Conservation (phyloP, 1,139 yeast species). For the Suhomyces taliae region DNA sequence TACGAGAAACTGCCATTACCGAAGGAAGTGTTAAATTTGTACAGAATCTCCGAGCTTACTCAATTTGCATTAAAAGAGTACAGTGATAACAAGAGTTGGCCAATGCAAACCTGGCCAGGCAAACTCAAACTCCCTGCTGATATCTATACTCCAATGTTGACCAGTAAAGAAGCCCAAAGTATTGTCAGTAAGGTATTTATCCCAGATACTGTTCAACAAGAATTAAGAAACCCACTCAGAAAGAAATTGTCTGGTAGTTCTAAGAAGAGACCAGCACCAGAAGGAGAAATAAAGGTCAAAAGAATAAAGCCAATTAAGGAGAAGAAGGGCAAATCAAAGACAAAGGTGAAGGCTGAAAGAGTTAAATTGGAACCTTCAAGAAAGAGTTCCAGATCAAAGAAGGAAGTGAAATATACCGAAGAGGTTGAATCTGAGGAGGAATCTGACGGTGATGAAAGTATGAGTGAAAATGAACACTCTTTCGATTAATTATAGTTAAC, state of each 20-base stretch:
- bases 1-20: conserved; percentile 31
- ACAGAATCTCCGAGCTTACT: conserved; percentile 70
- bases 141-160: conserved; percentile 57
- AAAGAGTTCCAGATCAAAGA: conserved; percentile 44
- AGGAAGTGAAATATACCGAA: conserved; percentile 42
- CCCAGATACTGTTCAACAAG: conserved; percentile 39
- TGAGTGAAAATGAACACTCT: neutral
- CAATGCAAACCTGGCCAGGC: conserved; percentile 79
- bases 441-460: conserved; percentile 1
- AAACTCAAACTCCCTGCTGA: conserved; percentile 67
- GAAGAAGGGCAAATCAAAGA: conserved; percentile 2
- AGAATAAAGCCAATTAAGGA: conserved; percentile 4
- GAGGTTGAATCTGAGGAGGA: conserved; percentile 9
- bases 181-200: conserved; percentile 51
- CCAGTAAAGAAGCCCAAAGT: conserved; percentile 44
- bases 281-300: conserved; percentile 6
- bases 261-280: conserved; percentile 12
- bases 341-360: neutral
- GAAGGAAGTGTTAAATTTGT: conserved; percentile 43
- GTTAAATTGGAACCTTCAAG: conserved; percentile 27
- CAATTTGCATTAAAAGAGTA: conserved; percentile 63
- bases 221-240: conserved; percentile 27
- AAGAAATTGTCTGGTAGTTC: conserved; percentile 21
- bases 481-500: neutral
- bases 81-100: conserved; percentile 65